These are phyloP conservation scores for Wickerhamia fluorescens DNA, from an alignment of 805 yeast species.

Conservation along the genomic window DNA sequence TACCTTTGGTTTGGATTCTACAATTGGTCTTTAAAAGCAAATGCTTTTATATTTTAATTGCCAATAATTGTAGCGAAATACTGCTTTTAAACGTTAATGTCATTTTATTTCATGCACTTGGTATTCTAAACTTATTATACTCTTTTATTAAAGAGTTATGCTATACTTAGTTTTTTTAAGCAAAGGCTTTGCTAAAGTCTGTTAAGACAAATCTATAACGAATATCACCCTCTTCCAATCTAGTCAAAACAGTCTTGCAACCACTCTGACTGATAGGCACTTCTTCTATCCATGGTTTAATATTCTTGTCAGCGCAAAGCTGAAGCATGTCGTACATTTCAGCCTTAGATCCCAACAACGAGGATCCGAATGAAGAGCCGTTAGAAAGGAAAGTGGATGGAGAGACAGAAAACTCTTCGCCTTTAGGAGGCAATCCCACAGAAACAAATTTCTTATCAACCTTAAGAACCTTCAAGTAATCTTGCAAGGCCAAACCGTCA, in stretches of 20 bases:
- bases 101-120: not conserved
- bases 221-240: slow-evolving; percentile 49
- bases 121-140: not conserved
- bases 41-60: no score
- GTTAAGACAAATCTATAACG: slow-evolving; percentile 59
- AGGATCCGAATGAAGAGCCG: slow-evolving; percentile 50
- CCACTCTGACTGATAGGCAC: slow-evolving; percentile 47
- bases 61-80: no score
- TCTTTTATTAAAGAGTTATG: no score
- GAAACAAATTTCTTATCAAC: slow-evolving; percentile 54
- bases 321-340: slow-evolving; percentile 65
- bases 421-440: slow-evolving; percentile 57
- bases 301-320: slow-evolving; percentile 50
- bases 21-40: no score
- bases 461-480: slow-evolving; percentile 43
- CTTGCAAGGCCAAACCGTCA: slow-evolving; percentile 41
- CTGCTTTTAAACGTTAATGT: not conserved
- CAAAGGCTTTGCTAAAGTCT: slow-evolving; percentile 45
- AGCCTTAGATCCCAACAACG: slow-evolving; percentile 52
- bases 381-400: slow-evolving; percentile 46
- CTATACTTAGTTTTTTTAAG: no score
- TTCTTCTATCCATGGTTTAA: slow-evolving; percentile 59
- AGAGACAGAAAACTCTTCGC: slow-evolving; percentile 36
- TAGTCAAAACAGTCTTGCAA: slow-evolving; percentile 48
- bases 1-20: no score